A percentile compares a stretch with the other conserved stretches of the same genome.
These are phyloP conservation scores for Moniliophthora roreri DNA, from an alignment of 1,284 basidiomycete genomes.

Conservation along the genomic window DNA sequence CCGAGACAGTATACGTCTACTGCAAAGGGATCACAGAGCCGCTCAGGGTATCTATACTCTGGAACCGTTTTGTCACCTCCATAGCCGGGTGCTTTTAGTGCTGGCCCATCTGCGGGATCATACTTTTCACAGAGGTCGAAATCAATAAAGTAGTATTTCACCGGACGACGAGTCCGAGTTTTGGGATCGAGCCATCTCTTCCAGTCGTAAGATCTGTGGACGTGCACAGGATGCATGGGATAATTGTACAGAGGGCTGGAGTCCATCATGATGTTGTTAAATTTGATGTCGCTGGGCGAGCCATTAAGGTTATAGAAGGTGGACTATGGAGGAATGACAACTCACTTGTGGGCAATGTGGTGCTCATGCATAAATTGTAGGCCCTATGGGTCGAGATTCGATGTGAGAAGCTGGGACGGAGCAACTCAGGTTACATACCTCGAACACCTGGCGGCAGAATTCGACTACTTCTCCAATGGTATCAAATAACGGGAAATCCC, in stretches of 20 bases:
- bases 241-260: not conserved
- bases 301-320: not conserved
- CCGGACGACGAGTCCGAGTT: not conserved
- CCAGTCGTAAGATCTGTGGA: not conserved
- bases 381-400: too few species aligned
- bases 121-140: not conserved
- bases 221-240: not conserved
- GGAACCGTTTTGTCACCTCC: not conserved
- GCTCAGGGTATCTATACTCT: not conserved
- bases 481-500: conserved; percentile 24
- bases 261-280: not conserved
- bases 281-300: not conserved
- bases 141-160: conserved; percentile 3
- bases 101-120: not conserved
- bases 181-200: not conserved
- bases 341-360: not conserved
- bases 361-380: not conserved
- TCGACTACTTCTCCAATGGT: conserved; percentile 34
- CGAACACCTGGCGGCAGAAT: too few species aligned
- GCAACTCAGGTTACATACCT: too few species aligned
- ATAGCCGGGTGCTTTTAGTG: not conserved
- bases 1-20: conserved; percentile 9
- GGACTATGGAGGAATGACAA: not conserved
- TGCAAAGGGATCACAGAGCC: conserved; percentile 10
- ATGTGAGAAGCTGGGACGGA: too few species aligned